A percentile compares a stretch with the other conserved stretches of the same genome.
phyloP scores from a whole-genome alignment of 1,284 basidiomycete species.

The Sporisorium iseilematis-ciliati region DNA sequence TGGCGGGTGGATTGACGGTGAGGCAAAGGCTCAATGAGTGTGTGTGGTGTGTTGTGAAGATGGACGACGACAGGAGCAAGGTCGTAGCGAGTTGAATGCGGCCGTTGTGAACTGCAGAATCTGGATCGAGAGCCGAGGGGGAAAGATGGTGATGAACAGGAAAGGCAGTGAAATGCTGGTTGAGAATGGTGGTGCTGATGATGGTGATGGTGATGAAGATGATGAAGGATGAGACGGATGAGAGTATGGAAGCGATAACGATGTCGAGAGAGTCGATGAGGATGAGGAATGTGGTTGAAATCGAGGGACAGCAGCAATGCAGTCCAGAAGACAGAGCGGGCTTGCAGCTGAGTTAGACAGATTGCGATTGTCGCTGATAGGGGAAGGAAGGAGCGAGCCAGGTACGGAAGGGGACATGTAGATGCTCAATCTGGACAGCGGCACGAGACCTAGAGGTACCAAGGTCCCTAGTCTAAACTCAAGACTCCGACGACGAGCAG shows the following conservation, averaged over 20 bases:
- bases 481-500: conserved; percentile 3
- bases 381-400: conserved; percentile 1
- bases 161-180: conserved; percentile 2
- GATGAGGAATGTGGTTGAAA: conserved; percentile 2
- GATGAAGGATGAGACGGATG: no score
- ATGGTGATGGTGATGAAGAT: conserved; percentile 15
- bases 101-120: neutral
- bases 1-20: no score
- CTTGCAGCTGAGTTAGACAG: neutral
- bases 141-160: neutral
- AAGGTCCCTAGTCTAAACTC: conserved; percentile 4
- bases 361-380: conserved; percentile 1
- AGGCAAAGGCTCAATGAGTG: neutral
- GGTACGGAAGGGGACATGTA: conserved; percentile 18
- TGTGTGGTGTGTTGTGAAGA: neutral
- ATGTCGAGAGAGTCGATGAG: conserved; percentile 8
- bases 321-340: neutral
- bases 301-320: conserved; percentile 1
- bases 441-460: conserved; percentile 1
- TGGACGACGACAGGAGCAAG: neutral
- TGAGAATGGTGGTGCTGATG: conserved; percentile 5
- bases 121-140: neutral
- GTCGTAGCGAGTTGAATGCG: conserved; percentile 4
- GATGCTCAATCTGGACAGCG: conserved; percentile 33
- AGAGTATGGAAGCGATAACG: conserved; percentile 12